Percentiles rank a stretch among this genome's conserved stretches.
Conservation (phyloP, 371 early-diverging fungal species). For the Zychaea mexicana region DNA sequence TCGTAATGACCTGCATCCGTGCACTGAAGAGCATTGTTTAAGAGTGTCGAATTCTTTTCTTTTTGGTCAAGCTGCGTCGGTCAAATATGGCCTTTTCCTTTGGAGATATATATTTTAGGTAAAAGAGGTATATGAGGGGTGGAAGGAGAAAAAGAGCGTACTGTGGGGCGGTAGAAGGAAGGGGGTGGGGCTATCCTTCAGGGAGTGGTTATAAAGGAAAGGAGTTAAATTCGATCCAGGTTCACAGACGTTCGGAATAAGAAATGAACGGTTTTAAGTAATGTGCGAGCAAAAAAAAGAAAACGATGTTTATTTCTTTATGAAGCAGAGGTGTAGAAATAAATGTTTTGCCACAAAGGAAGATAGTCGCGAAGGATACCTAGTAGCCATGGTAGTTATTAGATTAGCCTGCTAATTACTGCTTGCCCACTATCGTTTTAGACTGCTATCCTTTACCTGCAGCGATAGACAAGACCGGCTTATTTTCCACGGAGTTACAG, state of each 20-base stretch:
- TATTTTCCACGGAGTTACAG: slow-evolving; percentile 45
- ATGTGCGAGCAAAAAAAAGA: slow-evolving; percentile 7
- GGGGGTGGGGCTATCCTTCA: no score
- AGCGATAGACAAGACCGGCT: slow-evolving; percentile 45
- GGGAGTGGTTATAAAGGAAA: no score
- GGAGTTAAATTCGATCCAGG: no score
- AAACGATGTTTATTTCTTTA: slow-evolving; percentile 15
- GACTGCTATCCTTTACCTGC: slow-evolving; percentile 27
- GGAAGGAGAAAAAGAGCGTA: no score
- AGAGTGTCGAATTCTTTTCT: not conserved
- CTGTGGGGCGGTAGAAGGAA: no score
- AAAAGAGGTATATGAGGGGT: no score
- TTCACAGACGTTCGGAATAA: not conserved
- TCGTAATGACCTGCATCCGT: slow-evolving; percentile 22
- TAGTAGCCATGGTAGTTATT: not conserved
- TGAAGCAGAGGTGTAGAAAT: slow-evolving; percentile 77
- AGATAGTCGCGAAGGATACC: slow-evolving; percentile 86
- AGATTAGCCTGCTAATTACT: no score
- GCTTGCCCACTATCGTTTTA: not conserved
- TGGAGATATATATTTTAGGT: not conserved
- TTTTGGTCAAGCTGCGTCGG: no score
- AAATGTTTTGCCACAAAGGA: slow-evolving; percentile 92
- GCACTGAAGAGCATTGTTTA: slow-evolving; percentile 24
- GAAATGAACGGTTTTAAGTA: not conserved
- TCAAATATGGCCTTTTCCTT: no score